A percentile compares a stretch with the other conserved stretches of the same genome.
Conservation (phyloP, 2,329 filamentous ascomycete species). For the Phaeophleospora eucalypticola region DNA sequence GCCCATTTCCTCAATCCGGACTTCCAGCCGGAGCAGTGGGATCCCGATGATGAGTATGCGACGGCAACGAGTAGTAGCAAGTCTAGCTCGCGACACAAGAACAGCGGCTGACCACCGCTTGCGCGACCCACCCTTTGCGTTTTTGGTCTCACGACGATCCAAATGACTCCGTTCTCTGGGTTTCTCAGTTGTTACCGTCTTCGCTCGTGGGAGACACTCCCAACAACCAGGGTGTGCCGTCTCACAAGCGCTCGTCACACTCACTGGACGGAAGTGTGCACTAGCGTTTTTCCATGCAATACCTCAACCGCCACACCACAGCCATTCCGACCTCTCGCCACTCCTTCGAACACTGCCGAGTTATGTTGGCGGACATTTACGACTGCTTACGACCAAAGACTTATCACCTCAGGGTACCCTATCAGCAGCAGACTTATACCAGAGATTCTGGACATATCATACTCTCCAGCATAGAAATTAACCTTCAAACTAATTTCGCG, state of each 20-base stretch:
- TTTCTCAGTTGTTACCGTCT: constrained; percentile 10
- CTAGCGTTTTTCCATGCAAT: constrained; percentile 15
- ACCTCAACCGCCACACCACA: constrained; percentile 10
- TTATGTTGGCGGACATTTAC: constrained; percentile 13
- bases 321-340: constrained; percentile 12
- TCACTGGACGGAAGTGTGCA: constrained; percentile 22
- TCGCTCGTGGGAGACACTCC: constrained; percentile 16
- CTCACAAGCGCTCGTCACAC: constrained; percentile 20
- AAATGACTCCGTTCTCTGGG: constrained; percentile 11
- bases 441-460: constrained; percentile 16
- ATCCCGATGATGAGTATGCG: constrained; percentile 45
- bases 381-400: constrained; percentile 34
- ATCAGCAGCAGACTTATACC: constrained; percentile 25
- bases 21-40: constrained; percentile 52
- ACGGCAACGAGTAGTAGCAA: constrained; percentile 27
- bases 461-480: constrained; percentile 21
- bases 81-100: constrained; percentile 26
- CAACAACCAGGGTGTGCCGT: constrained; percentile 16
- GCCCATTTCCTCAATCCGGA: constrained; percentile 51
- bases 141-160: constrained; percentile 33
- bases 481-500: constrained; percentile 20
- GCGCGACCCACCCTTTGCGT: constrained; percentile 43
- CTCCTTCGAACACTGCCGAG: too few species aligned
- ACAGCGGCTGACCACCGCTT: constrained; percentile 35
- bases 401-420: constrained; percentile 36